Percentiles rank a stretch among this genome's conserved stretches.
Evolutionary conservation across 192 early-diverging fungal species (phyloP).

Genomic region (Linnemannia hyalina): DNA sequence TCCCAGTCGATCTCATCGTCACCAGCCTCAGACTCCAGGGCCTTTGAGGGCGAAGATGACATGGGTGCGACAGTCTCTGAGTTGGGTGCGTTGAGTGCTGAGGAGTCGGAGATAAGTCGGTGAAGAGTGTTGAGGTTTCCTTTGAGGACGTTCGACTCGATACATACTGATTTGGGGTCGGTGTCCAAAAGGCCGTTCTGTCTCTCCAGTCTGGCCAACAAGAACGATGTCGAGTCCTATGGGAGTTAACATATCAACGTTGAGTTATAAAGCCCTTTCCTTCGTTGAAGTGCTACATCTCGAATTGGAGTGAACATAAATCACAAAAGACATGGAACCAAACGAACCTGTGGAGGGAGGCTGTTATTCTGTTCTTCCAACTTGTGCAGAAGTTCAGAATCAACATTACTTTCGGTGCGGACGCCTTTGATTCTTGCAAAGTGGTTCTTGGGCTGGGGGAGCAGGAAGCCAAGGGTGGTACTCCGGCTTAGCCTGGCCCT

Average conservation of each 20-base stretch:
- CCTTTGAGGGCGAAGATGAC: slow-evolving; percentile 22
- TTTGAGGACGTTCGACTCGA: slow-evolving; percentile 69
- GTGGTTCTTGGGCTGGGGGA: slow-evolving; percentile 51
- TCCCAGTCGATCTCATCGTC: slow-evolving; percentile 72
- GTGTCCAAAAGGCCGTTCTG: slow-evolving; percentile 71
- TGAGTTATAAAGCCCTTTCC: background rate
- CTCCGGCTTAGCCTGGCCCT: slow-evolving; percentile 41
- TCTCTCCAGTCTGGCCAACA: slow-evolving; percentile 69
- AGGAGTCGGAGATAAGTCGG: slow-evolving; percentile 59
- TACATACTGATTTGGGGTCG: slow-evolving; percentile 72
- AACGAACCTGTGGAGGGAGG: slow-evolving; percentile 66
- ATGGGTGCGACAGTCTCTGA: slow-evolving; percentile 9
- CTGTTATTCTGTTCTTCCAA: slow-evolving; percentile 69
- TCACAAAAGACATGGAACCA: slow-evolving; percentile 9
- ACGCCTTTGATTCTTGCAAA: slow-evolving; percentile 31
- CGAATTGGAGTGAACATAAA: background rate
- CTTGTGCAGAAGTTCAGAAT: slow-evolving; percentile 57
- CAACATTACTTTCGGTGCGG: slow-evolving; percentile 34
- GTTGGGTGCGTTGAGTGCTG: slow-evolving; percentile 31
- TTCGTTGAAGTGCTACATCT: background rate
- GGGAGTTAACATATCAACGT: background rate
- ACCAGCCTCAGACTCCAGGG: slow-evolving; percentile 23
- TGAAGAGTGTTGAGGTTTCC: slow-evolving; percentile 68
- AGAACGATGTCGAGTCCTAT: slow-evolving; percentile 67
- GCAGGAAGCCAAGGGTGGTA: slow-evolving; percentile 42